Conservation (phyloP, 495 filamentous ascomycete genomes). For the Annulohypoxylon maeteangense region DNA sequence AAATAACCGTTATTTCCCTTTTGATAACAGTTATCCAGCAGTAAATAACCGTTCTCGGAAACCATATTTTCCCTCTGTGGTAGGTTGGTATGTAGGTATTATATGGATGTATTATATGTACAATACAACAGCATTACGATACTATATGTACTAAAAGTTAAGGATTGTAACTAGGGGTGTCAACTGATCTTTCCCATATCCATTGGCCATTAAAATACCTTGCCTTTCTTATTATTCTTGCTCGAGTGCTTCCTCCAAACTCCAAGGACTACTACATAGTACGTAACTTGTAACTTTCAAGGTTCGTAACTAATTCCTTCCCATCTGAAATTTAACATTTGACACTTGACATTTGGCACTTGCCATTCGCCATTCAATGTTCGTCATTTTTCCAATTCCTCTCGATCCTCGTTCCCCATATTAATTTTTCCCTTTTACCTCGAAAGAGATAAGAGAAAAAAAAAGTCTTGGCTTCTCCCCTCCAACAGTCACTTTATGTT, state of each 20-base stretch:
- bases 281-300: slow-evolving; percentile 2
- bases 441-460: slow-evolving; percentile 8
- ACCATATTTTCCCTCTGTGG: too few relatives aligned
- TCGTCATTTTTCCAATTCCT: background rate
- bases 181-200: slow-evolving; percentile 30
- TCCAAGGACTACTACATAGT: slow-evolving; percentile 8
- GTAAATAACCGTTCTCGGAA: too few relatives aligned
- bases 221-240: background rate
- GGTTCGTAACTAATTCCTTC: background rate
- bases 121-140: slow-evolving; percentile 1
- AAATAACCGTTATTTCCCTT: too few relatives aligned
- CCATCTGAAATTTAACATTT: background rate
- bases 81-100: too few relatives aligned
- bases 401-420: slow-evolving; percentile 9
- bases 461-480: slow-evolving; percentile 42
- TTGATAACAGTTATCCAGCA: too few relatives aligned
- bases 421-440: slow-evolving; percentile 6
- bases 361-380: background rate
- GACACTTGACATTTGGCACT: background rate
- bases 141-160: background rate
- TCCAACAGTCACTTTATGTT: slow-evolving; percentile 26
- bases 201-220: slow-evolving; percentile 13
- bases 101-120: background rate
- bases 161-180: slow-evolving; percentile 24
- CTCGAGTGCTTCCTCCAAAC: background rate